These are phyloP conservation scores for Penicillium herquei DNA, from an alignment of 495 filamentous ascomycete genomes.

Conservation along the genomic window DNA sequence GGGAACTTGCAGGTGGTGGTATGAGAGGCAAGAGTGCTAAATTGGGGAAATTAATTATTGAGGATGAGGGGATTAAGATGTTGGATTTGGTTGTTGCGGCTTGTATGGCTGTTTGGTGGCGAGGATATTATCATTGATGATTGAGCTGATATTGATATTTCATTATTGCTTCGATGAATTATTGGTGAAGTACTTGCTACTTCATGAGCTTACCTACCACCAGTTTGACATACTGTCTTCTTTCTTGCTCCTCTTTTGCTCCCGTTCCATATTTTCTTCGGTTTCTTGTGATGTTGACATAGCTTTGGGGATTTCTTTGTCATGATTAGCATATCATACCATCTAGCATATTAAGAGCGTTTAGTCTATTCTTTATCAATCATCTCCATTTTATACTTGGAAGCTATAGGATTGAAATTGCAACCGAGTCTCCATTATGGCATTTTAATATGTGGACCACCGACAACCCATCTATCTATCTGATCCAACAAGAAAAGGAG, in stretches of 20 bases:
- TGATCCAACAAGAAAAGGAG: slow-evolving; percentile 5
- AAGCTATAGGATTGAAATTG: neutral
- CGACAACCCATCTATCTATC: slow-evolving; percentile 6
- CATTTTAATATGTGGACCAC: slow-evolving; percentile 1
- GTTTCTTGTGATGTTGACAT: too few relatives aligned
- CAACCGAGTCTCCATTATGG: slow-evolving; percentile 1
- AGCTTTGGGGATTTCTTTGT: neutral
- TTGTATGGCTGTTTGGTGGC: slow-evolving; percentile 93
- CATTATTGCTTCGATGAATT: neutral
- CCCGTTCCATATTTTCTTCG: too few relatives aligned
- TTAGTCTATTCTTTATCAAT: slow-evolving; percentile 2
- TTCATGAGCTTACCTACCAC: too few relatives aligned
- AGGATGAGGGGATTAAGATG: slow-evolving; percentile 93
- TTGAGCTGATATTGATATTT: neutral
- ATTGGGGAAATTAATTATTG: slow-evolving; percentile 59
- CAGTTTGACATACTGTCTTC: too few relatives aligned
- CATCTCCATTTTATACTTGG: neutral
- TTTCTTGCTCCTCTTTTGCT: too few relatives aligned
- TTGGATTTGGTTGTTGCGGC: slow-evolving; percentile 87
- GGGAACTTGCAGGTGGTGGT: slow-evolving; percentile 77
- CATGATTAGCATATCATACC: neutral
- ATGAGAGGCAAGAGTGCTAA: slow-evolving; percentile 83
- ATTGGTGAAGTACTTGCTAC: neutral
- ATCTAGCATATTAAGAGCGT: slow-evolving; percentile 2
- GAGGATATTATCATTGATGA: slow-evolving; percentile 65